Conservation (phyloP, 2,329 filamentous ascomycete genomes). For the Diaporthe destruens region DNA sequence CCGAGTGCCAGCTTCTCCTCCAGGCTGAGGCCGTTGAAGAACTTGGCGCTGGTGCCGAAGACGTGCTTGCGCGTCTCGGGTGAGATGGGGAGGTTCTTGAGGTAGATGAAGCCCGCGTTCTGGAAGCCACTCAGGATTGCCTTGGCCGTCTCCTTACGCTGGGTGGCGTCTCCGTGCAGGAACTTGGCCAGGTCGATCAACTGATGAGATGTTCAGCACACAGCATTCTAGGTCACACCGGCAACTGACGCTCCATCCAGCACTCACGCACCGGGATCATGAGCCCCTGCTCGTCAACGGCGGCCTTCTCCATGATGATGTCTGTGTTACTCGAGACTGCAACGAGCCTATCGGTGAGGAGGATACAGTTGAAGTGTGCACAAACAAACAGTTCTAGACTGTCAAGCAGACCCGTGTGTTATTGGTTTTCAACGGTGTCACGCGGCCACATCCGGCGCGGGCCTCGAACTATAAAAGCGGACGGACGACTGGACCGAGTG, state of each 20-base stretch:
- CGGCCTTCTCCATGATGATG: slow-evolving; percentile 53
- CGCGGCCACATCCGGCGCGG: slow-evolving; percentile 6
- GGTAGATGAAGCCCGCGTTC: slow-evolving; percentile 89
- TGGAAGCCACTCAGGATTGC: slow-evolving; percentile 85
- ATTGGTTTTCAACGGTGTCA: slow-evolving; percentile 3
- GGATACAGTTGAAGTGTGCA: too few relatives aligned
- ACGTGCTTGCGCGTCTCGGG: slow-evolving; percentile 68
- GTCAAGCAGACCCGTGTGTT: background rate
- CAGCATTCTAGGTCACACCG: background rate
- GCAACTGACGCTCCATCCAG: slow-evolving; percentile 33
- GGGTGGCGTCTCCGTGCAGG: slow-evolving; percentile 69
- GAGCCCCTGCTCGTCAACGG: slow-evolving; percentile 48
- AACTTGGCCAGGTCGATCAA: slow-evolving; percentile 85
- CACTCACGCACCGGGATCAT: slow-evolving; percentile 48
- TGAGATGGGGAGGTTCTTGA: slow-evolving; percentile 82
- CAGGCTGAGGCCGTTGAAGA: slow-evolving; percentile 73
- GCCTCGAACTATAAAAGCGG: slow-evolving; percentile 26
- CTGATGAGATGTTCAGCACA: slow-evolving; percentile 55
- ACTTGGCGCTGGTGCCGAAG: slow-evolving; percentile 76
- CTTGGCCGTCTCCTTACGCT: slow-evolving; percentile 75
- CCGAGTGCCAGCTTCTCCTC: slow-evolving; percentile 73
- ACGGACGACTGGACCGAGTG: background rate
- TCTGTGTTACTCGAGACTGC: background rate
- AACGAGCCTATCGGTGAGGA: background rate
- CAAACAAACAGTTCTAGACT: background rate